Base-by-base conservation (phyloP, 2,329 filamentous ascomycete genomes). In the Monascus ruber region DNA sequence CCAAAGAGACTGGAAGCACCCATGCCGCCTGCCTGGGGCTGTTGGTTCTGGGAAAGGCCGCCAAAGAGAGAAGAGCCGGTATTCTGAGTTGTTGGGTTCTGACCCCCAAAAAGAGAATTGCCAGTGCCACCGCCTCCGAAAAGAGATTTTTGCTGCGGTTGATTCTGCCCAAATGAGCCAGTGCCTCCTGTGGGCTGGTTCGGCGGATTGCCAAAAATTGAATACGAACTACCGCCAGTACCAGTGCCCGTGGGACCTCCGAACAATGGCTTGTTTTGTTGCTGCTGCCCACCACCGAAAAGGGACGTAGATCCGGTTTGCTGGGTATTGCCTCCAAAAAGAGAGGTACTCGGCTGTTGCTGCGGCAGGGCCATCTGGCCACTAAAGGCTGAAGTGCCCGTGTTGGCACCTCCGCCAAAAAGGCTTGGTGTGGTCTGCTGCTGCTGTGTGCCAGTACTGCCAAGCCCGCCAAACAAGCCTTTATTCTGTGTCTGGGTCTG, bases 1-100 rank as follows among this genome's bases (percentile, higher is more conserved):
- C 75, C 74, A 46, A 78, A 77, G 24, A 78, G 47, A 49, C 71
- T 58, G 38, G 63, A 66, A 42, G 53, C 59, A 17, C 54, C 55
- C 24, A 55, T 46, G 31, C 54, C 48, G 35, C 53, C 48, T 27
- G 53, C 38, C 47, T 59, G 54, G 43, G 58, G 57, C 43, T 63
- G 57, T 39, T 63, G 54, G 41, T 42, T 46, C 36, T 58, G 54
- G 10, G 39, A 10, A 29, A 10, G 70, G 43, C 60, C 69, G 17
- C 76, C 76, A 36, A 85, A 76, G 2, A 85, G 54, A 0, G 80
- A 82, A 42, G 63, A 65, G 24, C 74, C 52, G 2, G 52, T 42
- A 26, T 47, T 51, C 17, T 60, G 54, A 7, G 46, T 36, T 4
- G 54, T 41, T 4, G 49, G 47, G 33, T 26, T 46, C 43, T 51